Evolutionary conservation across 2,329 filamentous ascomycete genomes (phyloP).

Genomic region (Hypoxylon sp.): DNA sequence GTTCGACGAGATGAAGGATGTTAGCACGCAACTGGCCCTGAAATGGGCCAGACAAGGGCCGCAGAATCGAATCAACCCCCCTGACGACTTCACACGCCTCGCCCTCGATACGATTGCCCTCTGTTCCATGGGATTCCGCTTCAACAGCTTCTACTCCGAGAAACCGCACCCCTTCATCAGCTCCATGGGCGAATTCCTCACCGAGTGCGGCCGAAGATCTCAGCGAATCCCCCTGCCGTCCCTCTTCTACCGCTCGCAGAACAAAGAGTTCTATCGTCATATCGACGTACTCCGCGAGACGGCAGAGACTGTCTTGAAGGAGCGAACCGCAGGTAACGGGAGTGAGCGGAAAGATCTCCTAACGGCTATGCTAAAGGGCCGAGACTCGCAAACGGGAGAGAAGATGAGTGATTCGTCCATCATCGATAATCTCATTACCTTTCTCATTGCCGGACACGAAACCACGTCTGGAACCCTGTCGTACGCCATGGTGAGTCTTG

Average conservation of each 20-base stretch:
- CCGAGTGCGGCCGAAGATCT: slow-evolving; percentile 52
- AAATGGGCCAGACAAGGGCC: slow-evolving; percentile 60
- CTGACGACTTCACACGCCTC: slow-evolving; percentile 68
- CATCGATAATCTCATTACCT: slow-evolving; percentile 57
- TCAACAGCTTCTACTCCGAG: slow-evolving; percentile 67
- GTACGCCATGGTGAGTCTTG: slow-evolving; percentile 58
- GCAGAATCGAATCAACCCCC: slow-evolving; percentile 57
- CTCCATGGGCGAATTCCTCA: slow-evolving; percentile 60
- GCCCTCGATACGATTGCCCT: slow-evolving; percentile 70
- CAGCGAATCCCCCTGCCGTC: slow-evolving; percentile 33
- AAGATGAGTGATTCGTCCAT: slow-evolving; percentile 56
- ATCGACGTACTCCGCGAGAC: slow-evolving; percentile 52
- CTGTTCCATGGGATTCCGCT: slow-evolving; percentile 61
- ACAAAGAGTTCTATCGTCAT: slow-evolving; percentile 47
- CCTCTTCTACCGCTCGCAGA: slow-evolving; percentile 35
- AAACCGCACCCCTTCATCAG: slow-evolving; percentile 64
- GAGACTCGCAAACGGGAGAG: slow-evolving; percentile 60
- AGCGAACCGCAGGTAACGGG: slow-evolving; percentile 43
- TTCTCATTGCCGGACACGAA: slow-evolving; percentile 55
- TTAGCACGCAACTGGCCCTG: slow-evolving; percentile 60
- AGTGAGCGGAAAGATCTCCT: slow-evolving; percentile 55
- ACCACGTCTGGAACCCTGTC: slow-evolving; percentile 56
- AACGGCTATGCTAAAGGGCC: slow-evolving; percentile 60
- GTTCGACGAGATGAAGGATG: slow-evolving; percentile 62
- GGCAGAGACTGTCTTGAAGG: slow-evolving; percentile 55